These are phyloP conservation scores for Ogataea trehalophila DNA, from an alignment of 805 yeast genomes.

Conservation along the genomic window DNA sequence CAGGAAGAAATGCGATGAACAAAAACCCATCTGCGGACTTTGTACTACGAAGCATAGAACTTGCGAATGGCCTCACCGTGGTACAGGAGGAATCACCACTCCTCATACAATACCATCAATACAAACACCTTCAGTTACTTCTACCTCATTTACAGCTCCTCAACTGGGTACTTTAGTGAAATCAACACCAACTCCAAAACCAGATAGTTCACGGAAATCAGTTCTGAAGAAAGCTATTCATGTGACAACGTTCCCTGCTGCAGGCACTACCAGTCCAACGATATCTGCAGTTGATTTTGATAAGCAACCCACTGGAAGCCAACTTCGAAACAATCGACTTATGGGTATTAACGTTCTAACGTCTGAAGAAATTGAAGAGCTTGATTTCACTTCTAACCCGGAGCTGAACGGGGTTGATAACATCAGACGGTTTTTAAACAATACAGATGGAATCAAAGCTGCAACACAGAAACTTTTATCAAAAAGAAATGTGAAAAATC, in stretches of 20 bases:
- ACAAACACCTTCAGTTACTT: too few relatives aligned
- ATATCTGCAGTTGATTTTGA: not conserved
- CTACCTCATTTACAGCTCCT: not conserved
- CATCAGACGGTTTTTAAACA: slow-evolving; percentile 2
- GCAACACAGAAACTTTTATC: not conserved
- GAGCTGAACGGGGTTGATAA: slow-evolving; percentile 3
- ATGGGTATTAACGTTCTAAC: too few relatives aligned
- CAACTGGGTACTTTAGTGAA: not conserved
- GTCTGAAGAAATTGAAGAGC: too few relatives aligned
- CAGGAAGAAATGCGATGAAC: slow-evolving; percentile 3
- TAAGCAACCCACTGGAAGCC: not conserved
- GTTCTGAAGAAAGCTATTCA: too few relatives aligned
- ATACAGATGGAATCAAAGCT: not conserved
- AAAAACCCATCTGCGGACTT: not conserved
- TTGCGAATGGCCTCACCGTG: not conserved
- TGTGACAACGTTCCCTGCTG: not conserved
- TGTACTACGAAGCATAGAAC: not conserved
- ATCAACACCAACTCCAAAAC: too few relatives aligned
- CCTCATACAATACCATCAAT: not conserved
- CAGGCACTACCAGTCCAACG: not conserved
- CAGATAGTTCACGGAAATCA: too few relatives aligned
- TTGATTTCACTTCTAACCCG: not conserved
- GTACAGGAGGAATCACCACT: not conserved
- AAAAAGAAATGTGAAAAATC: not conserved
- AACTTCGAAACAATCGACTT: too few relatives aligned